These are phyloP conservation scores for Ramalina intermedia DNA, from an alignment of 495 filamentous ascomycete genomes.

Conservation along the genomic window DNA sequence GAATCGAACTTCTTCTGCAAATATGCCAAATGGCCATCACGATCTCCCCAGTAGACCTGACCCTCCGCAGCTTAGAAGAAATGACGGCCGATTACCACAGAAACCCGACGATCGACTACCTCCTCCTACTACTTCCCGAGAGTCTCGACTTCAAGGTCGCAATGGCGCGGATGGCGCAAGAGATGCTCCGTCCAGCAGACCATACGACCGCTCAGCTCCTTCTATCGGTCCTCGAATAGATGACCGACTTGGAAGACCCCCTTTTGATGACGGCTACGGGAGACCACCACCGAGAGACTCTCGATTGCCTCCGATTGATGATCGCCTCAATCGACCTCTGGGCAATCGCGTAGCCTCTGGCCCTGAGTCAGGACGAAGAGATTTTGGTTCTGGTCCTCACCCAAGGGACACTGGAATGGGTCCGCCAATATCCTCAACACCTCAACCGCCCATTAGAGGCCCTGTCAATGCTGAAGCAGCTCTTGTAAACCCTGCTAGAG, in stretches of 20 bases:
- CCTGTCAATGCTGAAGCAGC: too few relatives aligned
- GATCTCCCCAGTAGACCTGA: conserved; percentile 15
- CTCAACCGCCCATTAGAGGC: conserved; percentile 10
- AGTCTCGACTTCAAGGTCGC: conserved; percentile 10
- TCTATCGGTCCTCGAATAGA: conserved; percentile 4
- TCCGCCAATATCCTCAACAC: conserved; percentile 10
- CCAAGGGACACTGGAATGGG: conserved; percentile 10
- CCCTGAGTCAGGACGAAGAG: conserved; percentile 1
- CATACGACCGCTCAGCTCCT: conserved; percentile 3
- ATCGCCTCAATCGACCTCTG: conserved; percentile 4
- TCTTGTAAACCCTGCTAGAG: conserved; percentile 7
- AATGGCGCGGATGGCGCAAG: neutral
- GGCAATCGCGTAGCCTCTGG: conserved; percentile 4
- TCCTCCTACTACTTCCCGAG: conserved; percentile 7
- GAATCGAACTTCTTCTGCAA: conserved; percentile 3
- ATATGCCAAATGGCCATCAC: conserved; percentile 5
- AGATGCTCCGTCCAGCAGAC: conserved; percentile 7
- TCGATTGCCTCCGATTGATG: conserved; percentile 7
- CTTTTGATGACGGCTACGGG: conserved; percentile 11
- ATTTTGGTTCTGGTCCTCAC: neutral
- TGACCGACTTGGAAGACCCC: conserved; percentile 1
- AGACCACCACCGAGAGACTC: conserved; percentile 5
- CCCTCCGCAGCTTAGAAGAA: conserved; percentile 1
- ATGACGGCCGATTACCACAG: conserved; percentile 4
- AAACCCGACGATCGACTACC: conserved; percentile 3